Base-by-base conservation (phyloP, 176 grass and related monocot species). In the Aechmea fasciata region DNA sequence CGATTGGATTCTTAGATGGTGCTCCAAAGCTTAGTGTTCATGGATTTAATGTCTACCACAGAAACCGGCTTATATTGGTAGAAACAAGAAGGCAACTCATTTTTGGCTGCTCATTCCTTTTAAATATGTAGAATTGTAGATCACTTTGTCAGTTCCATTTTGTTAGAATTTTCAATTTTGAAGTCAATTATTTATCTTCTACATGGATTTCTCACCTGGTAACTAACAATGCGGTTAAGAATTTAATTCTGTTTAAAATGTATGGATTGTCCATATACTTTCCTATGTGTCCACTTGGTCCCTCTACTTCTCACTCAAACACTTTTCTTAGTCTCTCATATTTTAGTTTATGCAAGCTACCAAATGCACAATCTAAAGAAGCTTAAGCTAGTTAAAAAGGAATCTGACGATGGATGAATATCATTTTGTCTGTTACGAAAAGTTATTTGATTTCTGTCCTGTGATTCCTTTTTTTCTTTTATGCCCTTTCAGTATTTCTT, bases 11-110 rank as follows among this genome's bases (percentile, higher is more conserved):
- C 78, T 81, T 91, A 73, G 81, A 70, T 64, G 88, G 78, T 70
- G 88, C 88, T 76, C 84, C 88, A 79, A 12, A 69, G 29, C 77
- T 87, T 52, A 65, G 84, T 64, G 75, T 91, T 50, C 73, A 82
- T 73, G 88, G 88, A 71, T 91, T 91, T 87, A 79, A 66, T 73
- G 54, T 91, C 71, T 91, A 91, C 74, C 81, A 91, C 20, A 91
- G 66, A 57, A 91, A 91, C 29, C 84, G 81, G 47, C 84, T 91
- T 69, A 79, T 91, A 76, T 67, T 91, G 88, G 88, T 91, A 84
- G 69, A 48, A 67, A 63, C 19, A n/a, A 14, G 8, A 50, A 22
- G 3, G 15, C 54, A 59, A 15, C 54, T 59, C 54, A 59, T 59
- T 59, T 20, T 59, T 59, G 54, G 52, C 11, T 55, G 12, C 14